These are phyloP conservation scores for Hortiboletus campestris DNA, from an alignment of 768 basidiomycete genomes.

Conservation along the genomic window DNA sequence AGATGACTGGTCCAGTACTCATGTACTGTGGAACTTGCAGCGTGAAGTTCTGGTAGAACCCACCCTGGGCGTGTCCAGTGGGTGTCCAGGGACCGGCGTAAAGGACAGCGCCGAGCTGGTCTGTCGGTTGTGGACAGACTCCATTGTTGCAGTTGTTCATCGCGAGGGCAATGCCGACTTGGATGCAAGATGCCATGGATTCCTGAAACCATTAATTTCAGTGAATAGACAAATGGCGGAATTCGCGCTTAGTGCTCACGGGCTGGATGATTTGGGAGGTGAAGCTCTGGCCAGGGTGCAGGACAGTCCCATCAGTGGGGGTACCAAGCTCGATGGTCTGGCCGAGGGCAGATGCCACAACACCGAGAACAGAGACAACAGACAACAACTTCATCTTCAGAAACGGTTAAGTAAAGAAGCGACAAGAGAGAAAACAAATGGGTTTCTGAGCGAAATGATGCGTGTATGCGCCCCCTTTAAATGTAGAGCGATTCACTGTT, in stretches of 20 bases:
- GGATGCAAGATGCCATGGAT: conserved; percentile 19
- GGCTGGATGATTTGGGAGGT: conserved; percentile 20
- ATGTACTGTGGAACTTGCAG: conserved; percentile 12
- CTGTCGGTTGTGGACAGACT: conserved; percentile 20
- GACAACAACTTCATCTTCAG: conserved; percentile 14
- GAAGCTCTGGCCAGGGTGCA: conserved; percentile 18
- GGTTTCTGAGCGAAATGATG: neutral
- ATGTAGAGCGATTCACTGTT: too few relatives aligned
- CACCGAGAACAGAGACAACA: neutral
- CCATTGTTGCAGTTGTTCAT: conserved; percentile 20
- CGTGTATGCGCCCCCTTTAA: neutral
- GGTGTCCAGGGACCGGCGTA: conserved; percentile 31
- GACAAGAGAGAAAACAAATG: neutral
- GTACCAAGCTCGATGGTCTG: conserved; percentile 30
- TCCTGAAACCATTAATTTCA: conserved; percentile 1
- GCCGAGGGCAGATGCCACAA: conserved; percentile 12
- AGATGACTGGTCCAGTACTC: conserved; percentile 22
- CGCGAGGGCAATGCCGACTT: conserved; percentile 33
- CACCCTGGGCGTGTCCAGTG: conserved; percentile 12
- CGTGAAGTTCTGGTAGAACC: conserved; percentile 31
- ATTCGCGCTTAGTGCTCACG: conserved; percentile 8
- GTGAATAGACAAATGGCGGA: neutral
- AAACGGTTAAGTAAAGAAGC: neutral
- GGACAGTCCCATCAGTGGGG: conserved; percentile 20
- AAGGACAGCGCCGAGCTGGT: conserved; percentile 24